phyloP scores from a whole-genome alignment of 352 stramenopile genomes.

The Synura sp. region DNA sequence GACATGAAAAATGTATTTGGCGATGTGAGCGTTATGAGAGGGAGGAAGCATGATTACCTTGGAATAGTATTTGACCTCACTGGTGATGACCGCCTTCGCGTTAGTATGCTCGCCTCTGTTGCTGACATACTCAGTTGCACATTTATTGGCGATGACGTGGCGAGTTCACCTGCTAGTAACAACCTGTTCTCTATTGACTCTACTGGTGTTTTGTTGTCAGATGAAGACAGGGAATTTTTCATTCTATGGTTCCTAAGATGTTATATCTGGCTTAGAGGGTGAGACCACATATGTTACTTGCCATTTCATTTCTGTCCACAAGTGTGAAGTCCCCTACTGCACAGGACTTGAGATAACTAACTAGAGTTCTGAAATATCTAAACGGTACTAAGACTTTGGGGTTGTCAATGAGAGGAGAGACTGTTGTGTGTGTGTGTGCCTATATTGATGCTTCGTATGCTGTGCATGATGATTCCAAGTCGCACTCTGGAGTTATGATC shows the following conservation, averaged over 20 bases:
- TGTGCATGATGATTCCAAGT: neutral
- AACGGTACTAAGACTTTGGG: neutral
- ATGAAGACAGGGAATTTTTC: neutral
- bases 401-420: neutral
- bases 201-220: too few species aligned
- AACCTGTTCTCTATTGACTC: too few species aligned
- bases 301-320: neutral
- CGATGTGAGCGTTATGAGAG: neutral
- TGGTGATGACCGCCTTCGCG: too few species aligned
- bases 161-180: too few species aligned
- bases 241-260: neutral
- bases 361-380: neutral
- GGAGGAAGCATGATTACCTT: neutral
- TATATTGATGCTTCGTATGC: slow-evolving; percentile 1
- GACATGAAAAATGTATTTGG: too few species aligned
- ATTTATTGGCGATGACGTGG: too few species aligned
- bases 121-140: too few species aligned
- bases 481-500: neutral
- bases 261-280: neutral
- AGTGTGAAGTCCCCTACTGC: neutral
- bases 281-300: slow-evolving; percentile 5
- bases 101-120: too few species aligned
- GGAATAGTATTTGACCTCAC: slow-evolving; percentile 21
- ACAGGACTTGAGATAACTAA: neutral
- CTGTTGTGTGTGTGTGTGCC: neutral